A percentile compares a stretch with the other conserved stretches of the same genome.
Conservation (phyloP, 331 rosid genomes). For the Rosa hybrid region DNA sequence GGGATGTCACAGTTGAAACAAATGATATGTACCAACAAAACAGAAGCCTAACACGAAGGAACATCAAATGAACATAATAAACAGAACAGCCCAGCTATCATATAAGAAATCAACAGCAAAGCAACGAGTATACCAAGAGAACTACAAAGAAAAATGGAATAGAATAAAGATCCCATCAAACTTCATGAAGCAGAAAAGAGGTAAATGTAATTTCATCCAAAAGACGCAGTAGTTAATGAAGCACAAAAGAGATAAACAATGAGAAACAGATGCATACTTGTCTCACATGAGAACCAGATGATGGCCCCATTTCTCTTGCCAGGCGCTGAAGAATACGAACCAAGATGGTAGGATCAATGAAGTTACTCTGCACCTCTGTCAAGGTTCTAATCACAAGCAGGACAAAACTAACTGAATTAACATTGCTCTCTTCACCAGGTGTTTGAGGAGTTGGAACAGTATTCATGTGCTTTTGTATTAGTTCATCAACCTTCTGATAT, state of each 20-base stretch:
- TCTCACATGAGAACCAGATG: constrained; percentile 76
- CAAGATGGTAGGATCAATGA: constrained; percentile 70
- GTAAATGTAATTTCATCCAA: background rate
- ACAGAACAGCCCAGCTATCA: background rate
- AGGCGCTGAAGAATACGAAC: constrained; percentile 94
- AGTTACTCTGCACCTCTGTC: constrained; percentile 90
- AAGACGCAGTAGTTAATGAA: background rate
- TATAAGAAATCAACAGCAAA: background rate
- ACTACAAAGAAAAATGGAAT: background rate
- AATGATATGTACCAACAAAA: background rate
- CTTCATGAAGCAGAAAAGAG: background rate
- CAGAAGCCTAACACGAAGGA: background rate
- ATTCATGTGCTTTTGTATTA: constrained; percentile 79
- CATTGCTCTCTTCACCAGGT: constrained; percentile 75
- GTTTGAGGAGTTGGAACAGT: constrained; percentile 71
- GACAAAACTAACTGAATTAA: constrained; percentile 75
- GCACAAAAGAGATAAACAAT: background rate
- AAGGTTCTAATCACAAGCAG: constrained; percentile 88
- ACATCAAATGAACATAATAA: background rate
- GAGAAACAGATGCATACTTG: constrained; percentile 53
- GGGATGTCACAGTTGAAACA: background rate
- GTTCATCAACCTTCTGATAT: constrained; percentile 90
- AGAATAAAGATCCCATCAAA: background rate
- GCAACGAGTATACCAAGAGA: background rate
- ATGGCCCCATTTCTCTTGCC: constrained; percentile 92